These are phyloP conservation scores for Populus pruinosa DNA, from an alignment of 345 rosid genomes.

Conservation along the genomic window DNA sequence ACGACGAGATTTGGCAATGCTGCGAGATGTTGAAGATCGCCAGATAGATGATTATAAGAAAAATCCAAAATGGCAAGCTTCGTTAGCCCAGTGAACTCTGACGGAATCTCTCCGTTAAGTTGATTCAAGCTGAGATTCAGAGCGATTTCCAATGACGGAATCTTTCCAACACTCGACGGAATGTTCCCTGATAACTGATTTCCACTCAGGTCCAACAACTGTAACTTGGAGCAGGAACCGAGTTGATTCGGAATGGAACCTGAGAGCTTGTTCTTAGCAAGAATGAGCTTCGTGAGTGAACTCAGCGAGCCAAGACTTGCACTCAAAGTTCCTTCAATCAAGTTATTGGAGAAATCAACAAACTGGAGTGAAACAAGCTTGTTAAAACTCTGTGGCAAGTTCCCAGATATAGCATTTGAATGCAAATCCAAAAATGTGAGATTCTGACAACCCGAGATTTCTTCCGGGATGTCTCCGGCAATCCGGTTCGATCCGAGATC, in stretches of 20 bases:
- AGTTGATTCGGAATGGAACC: slow-evolving; percentile 64
- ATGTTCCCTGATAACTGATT: slow-evolving; percentile 59
- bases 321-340: slow-evolving; percentile 50
- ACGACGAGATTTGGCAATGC: slow-evolving; percentile 74
- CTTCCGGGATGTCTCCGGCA: slow-evolving; percentile 54
- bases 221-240: slow-evolving; percentile 64
- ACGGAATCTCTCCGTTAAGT: slow-evolving; percentile 56
- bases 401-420: slow-evolving; percentile 65
- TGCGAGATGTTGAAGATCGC: slow-evolving; percentile 53
- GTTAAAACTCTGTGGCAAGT: slow-evolving; percentile 44
- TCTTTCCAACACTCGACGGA: slow-evolving; percentile 57
- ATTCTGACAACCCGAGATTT: slow-evolving; percentile 56
- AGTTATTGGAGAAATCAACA: slow-evolving; percentile 64
- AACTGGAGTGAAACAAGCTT: slow-evolving; percentile 51
- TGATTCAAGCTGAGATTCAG: slow-evolving; percentile 79
- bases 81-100: slow-evolving; percentile 48
- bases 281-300: slow-evolving; percentile 68
- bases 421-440: slow-evolving; percentile 78
- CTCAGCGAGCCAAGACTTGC: slow-evolving; percentile 54
- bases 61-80: slow-evolving; percentile 69
- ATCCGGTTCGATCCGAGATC: slow-evolving; percentile 71
- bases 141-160: slow-evolving; percentile 68
- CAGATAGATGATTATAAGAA: slow-evolving; percentile 67
- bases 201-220: slow-evolving; percentile 66
- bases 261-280: slow-evolving; percentile 54